Evolutionary conservation across 345 rosid species (phyloP), one percentile per base, ranked within the genome.

Genomic region (Physaria fendleri): DNA sequence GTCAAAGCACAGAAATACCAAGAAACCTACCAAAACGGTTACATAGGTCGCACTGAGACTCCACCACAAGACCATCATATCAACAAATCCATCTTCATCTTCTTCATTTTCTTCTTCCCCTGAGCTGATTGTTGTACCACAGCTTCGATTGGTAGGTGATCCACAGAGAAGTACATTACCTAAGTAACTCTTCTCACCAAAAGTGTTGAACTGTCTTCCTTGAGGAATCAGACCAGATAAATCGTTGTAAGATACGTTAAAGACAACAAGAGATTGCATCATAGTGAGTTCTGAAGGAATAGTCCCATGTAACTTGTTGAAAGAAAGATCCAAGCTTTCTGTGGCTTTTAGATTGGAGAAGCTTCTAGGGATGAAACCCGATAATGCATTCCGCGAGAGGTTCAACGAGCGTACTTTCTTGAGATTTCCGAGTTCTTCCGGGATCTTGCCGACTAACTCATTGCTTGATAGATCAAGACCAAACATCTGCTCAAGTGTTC

Each of bases 401-500:
- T 72, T 72, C 29, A 66, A 2, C 2, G 76, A 64, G 12, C 32
- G 59, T 22, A 66, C 20, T 34, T 46, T 51, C 41, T 40, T 33
- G 0, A 66, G 64, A 38, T 48, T 10, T 33, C 76, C 72, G 0
- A 66, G 55, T 43, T 53, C 35, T 40, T 53, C 3, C 0, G 72
- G 72, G 13, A 66, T 66, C 0, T 41, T 27, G 8, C 76, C 64
- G 0, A 47, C 62, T 35, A 67, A 49, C 30, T 73, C 56, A 4
- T 66, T 73, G 65, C 64, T 39, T 2, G 56, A 73, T 24, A 73
- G 43, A 48, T 73, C 69, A 11, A 73, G 9, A 2, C 69, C 65
- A 62, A 38, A 40, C 62, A 68, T 59, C 12, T 59, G 50, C 28
- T 17, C 10, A 6, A 68, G 66, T 23, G 52, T 40, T 14, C 56